These are phyloP conservation scores for Debaryomycetaceae sp. DNA, from an alignment of 1,139 yeast species.

Conservation along the genomic window DNA sequence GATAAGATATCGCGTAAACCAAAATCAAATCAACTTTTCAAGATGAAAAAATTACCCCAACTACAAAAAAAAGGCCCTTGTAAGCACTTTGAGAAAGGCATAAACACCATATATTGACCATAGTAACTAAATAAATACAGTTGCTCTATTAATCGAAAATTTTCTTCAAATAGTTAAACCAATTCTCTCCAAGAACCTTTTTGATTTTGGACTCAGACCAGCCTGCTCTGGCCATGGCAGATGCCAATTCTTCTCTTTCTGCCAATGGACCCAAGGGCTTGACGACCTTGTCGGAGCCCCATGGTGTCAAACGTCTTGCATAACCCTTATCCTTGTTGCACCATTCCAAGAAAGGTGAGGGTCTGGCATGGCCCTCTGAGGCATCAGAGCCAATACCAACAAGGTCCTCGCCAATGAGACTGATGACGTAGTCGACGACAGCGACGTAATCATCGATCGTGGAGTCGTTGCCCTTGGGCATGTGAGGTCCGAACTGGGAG, in stretches of 20 bases:
- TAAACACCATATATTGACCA: no score
- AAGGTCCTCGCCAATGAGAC: slow-evolving; percentile 11
- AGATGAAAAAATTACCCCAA: no score
- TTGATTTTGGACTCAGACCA: slow-evolving; percentile 11
- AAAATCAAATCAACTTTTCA: not conserved
- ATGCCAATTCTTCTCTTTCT: slow-evolving; percentile 10
- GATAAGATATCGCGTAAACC: not conserved
- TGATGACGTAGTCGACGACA: slow-evolving; percentile 12
- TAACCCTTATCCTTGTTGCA: slow-evolving; percentile 13
- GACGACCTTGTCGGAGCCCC: slow-evolving; percentile 13
- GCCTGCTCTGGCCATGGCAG: slow-evolving; percentile 13
- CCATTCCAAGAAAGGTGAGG: slow-evolving; percentile 14
- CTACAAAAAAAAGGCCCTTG: no score
- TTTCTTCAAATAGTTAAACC: slow-evolving; percentile 11
- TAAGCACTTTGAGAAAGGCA: no score
- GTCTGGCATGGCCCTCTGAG: slow-evolving; percentile 13
- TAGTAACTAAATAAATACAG: no score
- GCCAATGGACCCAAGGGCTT: slow-evolving; percentile 13
- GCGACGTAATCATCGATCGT: slow-evolving; percentile 14
- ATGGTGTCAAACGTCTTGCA: slow-evolving; percentile 11
- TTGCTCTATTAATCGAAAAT: slow-evolving; percentile 5
- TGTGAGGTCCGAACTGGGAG: slow-evolving; percentile 13
- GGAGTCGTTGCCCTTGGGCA: slow-evolving; percentile 13
- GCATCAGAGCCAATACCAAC: slow-evolving; percentile 14
- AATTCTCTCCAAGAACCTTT: slow-evolving; percentile 11